Evolutionary conservation across 305 asterid genomes (phyloP).

Genomic region (Solanum hybrid): DNA sequence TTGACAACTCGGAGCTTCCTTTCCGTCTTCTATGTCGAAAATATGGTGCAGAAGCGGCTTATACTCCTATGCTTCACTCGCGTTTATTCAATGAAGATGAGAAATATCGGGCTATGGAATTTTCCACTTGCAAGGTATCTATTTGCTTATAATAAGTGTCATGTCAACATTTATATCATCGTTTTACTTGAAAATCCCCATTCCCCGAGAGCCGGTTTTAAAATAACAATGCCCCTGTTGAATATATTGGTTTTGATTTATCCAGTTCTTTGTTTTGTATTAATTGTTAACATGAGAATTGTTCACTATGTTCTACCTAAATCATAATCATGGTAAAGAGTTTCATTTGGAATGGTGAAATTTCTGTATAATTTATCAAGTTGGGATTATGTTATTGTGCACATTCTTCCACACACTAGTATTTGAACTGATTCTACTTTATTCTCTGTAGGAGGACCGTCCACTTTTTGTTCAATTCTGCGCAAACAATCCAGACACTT

Average conservation of each 20-base stretch:
- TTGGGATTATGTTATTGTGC: background rate
- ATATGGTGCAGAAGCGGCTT: slow-evolving; percentile 91
- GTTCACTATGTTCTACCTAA: background rate
- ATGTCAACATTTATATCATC: background rate
- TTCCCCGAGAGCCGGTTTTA: background rate
- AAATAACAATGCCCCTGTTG: background rate
- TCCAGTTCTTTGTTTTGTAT: background rate
- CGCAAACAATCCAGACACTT: slow-evolving; percentile 77
- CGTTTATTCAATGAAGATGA: slow-evolving; percentile 65
- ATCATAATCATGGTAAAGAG: background rate
- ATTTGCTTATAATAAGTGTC: background rate
- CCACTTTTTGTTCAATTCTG: slow-evolving; percentile 93
- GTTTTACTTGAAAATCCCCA: background rate
- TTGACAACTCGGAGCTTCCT: slow-evolving; percentile 93
- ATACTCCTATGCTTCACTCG: slow-evolving; percentile 92
- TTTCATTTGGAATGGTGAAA: background rate
- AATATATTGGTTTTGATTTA: background rate
- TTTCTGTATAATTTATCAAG: background rate
- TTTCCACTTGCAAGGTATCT: slow-evolving; percentile 75
- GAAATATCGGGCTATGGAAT: slow-evolving; percentile 72
- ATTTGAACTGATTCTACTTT: background rate
- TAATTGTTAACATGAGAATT: background rate
- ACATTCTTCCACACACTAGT: background rate
- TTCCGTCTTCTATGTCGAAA: slow-evolving; percentile 87
- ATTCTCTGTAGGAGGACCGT: slow-evolving; percentile 60